phyloP scores from a whole-genome alignment of 768 basidiomycete genomes.

The Peribolospora baueri region DNA sequence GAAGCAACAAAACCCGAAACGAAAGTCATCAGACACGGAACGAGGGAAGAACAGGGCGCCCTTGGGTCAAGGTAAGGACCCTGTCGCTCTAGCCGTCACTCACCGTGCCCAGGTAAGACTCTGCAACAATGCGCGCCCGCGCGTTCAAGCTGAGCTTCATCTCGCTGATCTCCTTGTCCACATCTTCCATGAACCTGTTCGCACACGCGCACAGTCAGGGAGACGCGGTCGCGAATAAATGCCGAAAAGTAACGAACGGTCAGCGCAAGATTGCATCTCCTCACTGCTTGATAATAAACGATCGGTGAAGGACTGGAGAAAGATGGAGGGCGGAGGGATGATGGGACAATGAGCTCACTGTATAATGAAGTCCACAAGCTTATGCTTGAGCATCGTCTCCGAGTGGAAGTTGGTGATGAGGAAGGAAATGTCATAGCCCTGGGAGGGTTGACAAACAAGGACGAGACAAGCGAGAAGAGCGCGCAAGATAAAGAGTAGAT shows the following conservation, averaged over 20 bases:
- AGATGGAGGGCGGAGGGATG: not conserved
- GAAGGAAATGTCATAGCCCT: constrained; percentile 99
- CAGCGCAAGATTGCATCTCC: not conserved
- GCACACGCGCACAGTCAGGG: too few species aligned
- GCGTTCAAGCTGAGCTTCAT: constrained; percentile 96
- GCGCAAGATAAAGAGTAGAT: not conserved
- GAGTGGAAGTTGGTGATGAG: constrained; percentile 89
- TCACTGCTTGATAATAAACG: not conserved
- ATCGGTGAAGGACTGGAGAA: not conserved
- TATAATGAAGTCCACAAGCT: constrained; percentile 98
- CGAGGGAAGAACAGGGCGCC: too few species aligned
- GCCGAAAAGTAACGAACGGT: not conserved
- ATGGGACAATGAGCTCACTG: constrained; percentile 33
- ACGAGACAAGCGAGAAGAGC: not conserved
- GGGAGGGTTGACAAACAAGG: not conserved
- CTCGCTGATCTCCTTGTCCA: constrained; percentile 97
- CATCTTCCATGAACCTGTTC: constrained; percentile 28
- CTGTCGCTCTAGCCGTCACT: constrained; percentile 16
- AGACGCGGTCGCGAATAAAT: too few species aligned
- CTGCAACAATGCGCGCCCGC: constrained; percentile 85
- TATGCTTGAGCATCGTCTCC: constrained; percentile 98
- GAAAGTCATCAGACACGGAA: too few species aligned
- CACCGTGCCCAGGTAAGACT: constrained; percentile 81
- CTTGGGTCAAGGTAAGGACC: too few species aligned
- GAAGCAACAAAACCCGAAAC: too few species aligned